A percentile compares a stretch with the other conserved stretches of the same genome.
Evolutionary conservation across 1,284 basidiomycete genomes (phyloP).

Genomic region (Microbotryum violaceum): DNA sequence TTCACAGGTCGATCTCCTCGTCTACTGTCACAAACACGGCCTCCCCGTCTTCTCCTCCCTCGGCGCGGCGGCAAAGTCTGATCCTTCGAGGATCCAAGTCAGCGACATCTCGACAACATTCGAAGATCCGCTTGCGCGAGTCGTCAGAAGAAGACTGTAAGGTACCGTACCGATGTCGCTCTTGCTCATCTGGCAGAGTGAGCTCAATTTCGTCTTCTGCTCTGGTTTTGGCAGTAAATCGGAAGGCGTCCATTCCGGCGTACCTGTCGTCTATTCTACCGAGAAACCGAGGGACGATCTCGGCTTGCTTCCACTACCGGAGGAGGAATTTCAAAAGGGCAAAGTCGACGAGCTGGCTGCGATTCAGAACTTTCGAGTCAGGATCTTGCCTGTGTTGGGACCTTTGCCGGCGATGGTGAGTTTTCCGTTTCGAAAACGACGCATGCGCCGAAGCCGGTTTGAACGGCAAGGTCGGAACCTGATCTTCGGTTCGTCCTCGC

Average conservation of each 20-base stretch:
- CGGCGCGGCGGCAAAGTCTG: conserved; percentile 94
- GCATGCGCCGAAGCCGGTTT: background rate
- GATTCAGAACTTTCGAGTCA: conserved; percentile 87
- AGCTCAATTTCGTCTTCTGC: background rate
- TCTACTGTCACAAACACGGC: conserved; percentile 65
- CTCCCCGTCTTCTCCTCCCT: conserved; percentile 93
- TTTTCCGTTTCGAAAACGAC: background rate
- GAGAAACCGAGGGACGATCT: conserved; percentile 78
- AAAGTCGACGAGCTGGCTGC: conserved; percentile 81
- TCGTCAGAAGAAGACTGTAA: conserved; percentile 57
- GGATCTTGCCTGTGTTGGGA: conserved; percentile 80
- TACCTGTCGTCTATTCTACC: conserved; percentile 62
- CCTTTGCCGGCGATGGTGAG: conserved; percentile 31
- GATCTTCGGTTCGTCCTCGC: conserved; percentile 39
- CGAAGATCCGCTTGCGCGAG: conserved; percentile 89
- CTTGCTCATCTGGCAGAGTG: too few relatives aligned
- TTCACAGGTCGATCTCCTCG: conserved; percentile 62
- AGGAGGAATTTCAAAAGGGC: conserved; percentile 87
- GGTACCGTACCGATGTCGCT: background rate
- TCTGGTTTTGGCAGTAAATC: conserved; percentile 11
- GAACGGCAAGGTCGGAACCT: background rate
- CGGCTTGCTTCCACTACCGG: conserved; percentile 78
- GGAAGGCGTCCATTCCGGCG: conserved; percentile 31
- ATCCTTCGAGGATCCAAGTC: conserved; percentile 92
- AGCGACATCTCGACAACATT: conserved; percentile 84